Evolutionary conservation across 352 stramenopile species (phyloP), one percentile per base, ranked within the genome.

Genomic region (Halophytophthora polymorphica): DNA sequence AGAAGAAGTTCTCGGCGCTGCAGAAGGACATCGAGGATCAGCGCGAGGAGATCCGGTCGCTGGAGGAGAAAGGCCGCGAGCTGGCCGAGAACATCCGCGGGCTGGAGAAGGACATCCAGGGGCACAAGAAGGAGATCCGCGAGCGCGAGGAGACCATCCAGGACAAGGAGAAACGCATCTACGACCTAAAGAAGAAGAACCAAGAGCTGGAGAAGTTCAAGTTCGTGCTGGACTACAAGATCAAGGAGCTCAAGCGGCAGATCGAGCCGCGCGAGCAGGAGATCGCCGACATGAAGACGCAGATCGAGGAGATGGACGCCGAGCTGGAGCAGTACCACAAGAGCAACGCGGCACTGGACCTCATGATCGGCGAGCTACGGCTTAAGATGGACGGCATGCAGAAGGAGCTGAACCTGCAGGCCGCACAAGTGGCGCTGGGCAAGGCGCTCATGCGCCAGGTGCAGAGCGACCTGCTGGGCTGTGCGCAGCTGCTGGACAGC

Each of bases 151-250:
- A 97, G 59, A 97, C 87, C 14, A 98, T 98, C 29, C 86, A 95
- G 58, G 93, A 98, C 68, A 98, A 98, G 58, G 93, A 98, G 50
- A 98, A 98, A 58, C 88, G 90, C 40, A 98, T 98, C 46, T 98
- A 98, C 62, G 94, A 98, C 38, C 57, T 98, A 14, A 98, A 98
- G 67, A 98, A 98, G 77, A 98, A 98, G 64, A 98, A 98, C 61
- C 90, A 97, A 56, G 92, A 98, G 65, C 70, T 98, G 18, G 93
- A 98, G 40, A 98, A 98, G 67, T 98, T 98, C 69, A 98, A 98
- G 63, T 98, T 98, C 47, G 92, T 98, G 35, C 61, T 98, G 23
- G 93, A 98, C 61, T 98, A 97, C 77, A 98, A 98, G 66, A 98
- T 98, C 71, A 97, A 97, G 56, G 94, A 98, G 73, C 66, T 98